phyloP scores from a whole-genome alignment of 139 green algal species.

The Tetratostichococcus sp. region DNA sequence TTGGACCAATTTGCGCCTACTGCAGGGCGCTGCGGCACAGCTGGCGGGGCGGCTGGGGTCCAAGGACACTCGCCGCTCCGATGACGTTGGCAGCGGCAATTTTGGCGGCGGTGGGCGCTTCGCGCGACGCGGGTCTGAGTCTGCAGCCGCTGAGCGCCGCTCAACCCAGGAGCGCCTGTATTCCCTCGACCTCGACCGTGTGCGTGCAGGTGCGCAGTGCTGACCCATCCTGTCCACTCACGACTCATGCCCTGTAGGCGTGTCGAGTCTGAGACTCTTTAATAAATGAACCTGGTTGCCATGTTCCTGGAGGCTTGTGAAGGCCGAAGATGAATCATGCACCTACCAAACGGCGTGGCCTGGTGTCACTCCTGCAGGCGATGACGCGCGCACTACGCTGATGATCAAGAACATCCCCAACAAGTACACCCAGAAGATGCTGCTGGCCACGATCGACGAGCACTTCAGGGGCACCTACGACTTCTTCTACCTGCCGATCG shows the following conservation, averaged over 20 bases:
- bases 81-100: not conserved
- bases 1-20: too few species aligned
- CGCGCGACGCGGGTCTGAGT: not conserved
- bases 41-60: not conserved
- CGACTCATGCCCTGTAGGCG: too few species aligned
- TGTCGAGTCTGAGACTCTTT: too few species aligned
- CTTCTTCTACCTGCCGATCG: constrained; percentile 84
- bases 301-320: too few species aligned
- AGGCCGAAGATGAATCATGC: too few species aligned
- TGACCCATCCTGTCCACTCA: too few species aligned
- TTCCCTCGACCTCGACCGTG: constrained; percentile 70
- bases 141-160: constrained; percentile 62
- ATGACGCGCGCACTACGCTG: constrained; percentile 91
- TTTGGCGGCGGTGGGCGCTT: not conserved
- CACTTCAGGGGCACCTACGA: constrained; percentile 79
- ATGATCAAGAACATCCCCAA: constrained; percentile 99
- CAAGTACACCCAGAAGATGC: constrained; percentile 99
- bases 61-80: not conserved
- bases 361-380: constrained; percentile 35
- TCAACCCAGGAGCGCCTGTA: constrained; percentile 79
- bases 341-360: too few species aligned
- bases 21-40: not conserved
- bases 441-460: constrained; percentile 90
- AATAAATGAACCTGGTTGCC: too few species aligned
- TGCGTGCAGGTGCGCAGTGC: constrained; percentile 29